A percentile compares a stretch with the other conserved stretches of the same genome.
Evolutionary conservation across 192 early-diverging fungal species (phyloP).

Genomic region (Coemansia sp.): DNA sequence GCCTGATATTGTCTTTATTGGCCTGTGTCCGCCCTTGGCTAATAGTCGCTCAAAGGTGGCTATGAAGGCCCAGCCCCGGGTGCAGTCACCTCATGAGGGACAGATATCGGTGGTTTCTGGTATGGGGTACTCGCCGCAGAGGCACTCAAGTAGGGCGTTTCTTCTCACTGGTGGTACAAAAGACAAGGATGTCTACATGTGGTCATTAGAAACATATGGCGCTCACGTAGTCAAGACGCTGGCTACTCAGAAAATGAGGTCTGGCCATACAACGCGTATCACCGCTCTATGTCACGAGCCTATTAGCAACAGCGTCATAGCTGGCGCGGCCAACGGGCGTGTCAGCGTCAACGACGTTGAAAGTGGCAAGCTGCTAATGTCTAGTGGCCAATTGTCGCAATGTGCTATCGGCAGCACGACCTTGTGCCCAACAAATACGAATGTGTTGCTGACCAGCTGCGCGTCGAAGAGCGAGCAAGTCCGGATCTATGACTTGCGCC

Average conservation of each 20-base stretch:
- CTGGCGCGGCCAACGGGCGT: conserved; percentile 30
- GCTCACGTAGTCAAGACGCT: neutral
- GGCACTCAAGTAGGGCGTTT: conserved; percentile 6
- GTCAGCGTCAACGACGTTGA: conserved; percentile 19
- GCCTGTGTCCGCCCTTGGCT: neutral
- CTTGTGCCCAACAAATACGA: conserved; percentile 22
- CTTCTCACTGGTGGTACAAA: conserved; percentile 26
- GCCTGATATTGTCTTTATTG: neutral
- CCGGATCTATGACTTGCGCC: conserved; percentile 29
- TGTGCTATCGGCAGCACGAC: conserved; percentile 19
- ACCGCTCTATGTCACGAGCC: conserved; percentile 33
- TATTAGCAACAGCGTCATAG: conserved; percentile 13
- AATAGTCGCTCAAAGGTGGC: neutral
- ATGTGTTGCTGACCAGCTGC: conserved; percentile 27
- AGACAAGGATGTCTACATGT: conserved; percentile 21
- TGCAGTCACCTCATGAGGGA: conserved; percentile 12
- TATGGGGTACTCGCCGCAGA: conserved; percentile 7
- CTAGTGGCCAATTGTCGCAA: neutral
- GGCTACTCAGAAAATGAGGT: conserved; percentile 4
- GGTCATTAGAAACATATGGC: conserved; percentile 2
- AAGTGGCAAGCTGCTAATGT: conserved; percentile 19
- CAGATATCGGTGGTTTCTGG: conserved; percentile 23
- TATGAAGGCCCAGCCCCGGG: conserved; percentile 9
- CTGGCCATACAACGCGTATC: conserved; percentile 28
- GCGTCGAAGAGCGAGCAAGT: conserved; percentile 21